Evolutionary conservation across 2,329 filamentous ascomycete genomes (phyloP), one percentile per base, ranked within the genome.

Genomic region (Lasiodiplodia citricola): DNA sequence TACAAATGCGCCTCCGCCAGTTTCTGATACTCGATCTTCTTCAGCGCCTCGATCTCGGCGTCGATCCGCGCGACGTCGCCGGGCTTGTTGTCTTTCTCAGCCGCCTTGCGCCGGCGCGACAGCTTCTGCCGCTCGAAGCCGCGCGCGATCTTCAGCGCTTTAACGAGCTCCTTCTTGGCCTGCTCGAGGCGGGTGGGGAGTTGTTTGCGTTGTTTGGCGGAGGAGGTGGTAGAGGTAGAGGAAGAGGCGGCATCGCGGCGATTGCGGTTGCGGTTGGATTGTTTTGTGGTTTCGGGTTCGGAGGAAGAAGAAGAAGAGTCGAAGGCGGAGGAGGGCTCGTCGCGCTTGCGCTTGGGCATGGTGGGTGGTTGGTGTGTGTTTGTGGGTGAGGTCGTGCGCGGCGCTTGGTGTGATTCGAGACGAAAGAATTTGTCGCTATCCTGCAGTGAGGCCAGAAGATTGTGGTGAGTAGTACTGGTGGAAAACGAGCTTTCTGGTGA

Each of bases 71-170:
- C 80, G 25, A 87, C 81, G 74, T 89, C 79, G 25, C 77, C 77
- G 31, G 87, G 81, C 74, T 89, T 79, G 28, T 77, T 77, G 44
- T 78, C 77, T 13, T 80, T 80, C 47, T 84, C 81, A 8, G 78
- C 80, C 75, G 90, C 90, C 72, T 85, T 83, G 68, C 90, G 86
- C 70, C 92, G 82, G 25, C 87, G 85, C 44, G 44, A 47, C 68
- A 90, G 85, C 72, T 93, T 92, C 80, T 95, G 92, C 56, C 92
- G 86, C 82, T 95, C 92, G 75, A 93, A 91, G 57, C 90, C 90
- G 76, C 92, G 93, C 68, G 90, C 90, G 13, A 85, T 83, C 79
- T 93, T 93, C 70, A 95, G 84, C 0, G 90, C 90, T 69, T 88
- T 86, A 70, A 86, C 85, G 10, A 95, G 83, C 44, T 89, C 84